Evolutionary conservation across 164 flowering plant genomes (phyloP).

Genomic region (Buxus sempervirens): DNA sequence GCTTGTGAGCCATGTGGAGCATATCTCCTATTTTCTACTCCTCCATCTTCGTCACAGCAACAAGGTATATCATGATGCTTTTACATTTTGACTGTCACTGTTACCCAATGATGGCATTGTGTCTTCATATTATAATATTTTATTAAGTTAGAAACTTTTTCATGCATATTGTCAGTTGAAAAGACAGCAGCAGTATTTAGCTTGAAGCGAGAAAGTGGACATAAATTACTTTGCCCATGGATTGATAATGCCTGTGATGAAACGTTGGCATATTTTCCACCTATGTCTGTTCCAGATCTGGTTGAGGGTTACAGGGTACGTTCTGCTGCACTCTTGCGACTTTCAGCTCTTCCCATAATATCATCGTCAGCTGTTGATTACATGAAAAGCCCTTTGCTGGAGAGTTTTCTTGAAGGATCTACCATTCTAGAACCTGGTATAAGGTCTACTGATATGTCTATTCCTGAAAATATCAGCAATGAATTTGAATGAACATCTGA

Average conservation of each 20-base stretch:
- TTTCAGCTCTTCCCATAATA: slow-evolving; percentile 72
- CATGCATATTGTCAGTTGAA: slow-evolving; percentile 54
- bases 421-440: slow-evolving; percentile 25
- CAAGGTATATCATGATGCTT: slow-evolving; percentile 53
- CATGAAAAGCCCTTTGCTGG: slow-evolving; percentile 67
- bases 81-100: background rate
- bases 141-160: background rate
- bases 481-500: slow-evolving; percentile 37
- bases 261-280: slow-evolving; percentile 71
- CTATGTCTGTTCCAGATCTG: slow-evolving; percentile 47
- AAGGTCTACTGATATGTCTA: slow-evolving; percentile 22
- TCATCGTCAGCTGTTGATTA: slow-evolving; percentile 55
- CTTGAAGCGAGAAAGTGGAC: slow-evolving; percentile 89
- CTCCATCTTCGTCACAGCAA: slow-evolving; percentile 73
- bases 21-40: slow-evolving; percentile 78
- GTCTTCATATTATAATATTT: too few relatives aligned
- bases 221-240: slow-evolving; percentile 88
- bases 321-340: slow-evolving; percentile 40
- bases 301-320: slow-evolving; percentile 65
- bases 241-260: slow-evolving; percentile 83
- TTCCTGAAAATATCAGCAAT: slow-evolving; percentile 26
- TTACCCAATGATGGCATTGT: too few relatives aligned
- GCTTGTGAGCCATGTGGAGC: slow-evolving; percentile 90
- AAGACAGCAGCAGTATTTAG: slow-evolving; percentile 90
- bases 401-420: slow-evolving; percentile 48